Percentiles rank a stretch among this genome's conserved stretches.
Evolutionary conservation across 768 basidiomycete genomes (phyloP).

Genomic region (Inosperma sp.): DNA sequence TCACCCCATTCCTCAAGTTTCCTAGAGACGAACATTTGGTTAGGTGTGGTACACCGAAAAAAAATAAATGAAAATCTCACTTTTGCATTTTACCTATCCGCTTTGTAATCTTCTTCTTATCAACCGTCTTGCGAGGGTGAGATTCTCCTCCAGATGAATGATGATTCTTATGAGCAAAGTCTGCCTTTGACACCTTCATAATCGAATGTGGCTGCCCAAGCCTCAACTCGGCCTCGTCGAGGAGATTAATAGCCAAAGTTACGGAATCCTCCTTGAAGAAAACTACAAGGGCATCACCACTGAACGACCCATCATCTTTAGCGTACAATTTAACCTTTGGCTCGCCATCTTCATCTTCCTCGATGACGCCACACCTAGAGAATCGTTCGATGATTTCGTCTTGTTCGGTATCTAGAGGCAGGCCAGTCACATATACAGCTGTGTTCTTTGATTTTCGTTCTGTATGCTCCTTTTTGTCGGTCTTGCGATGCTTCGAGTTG

Average conservation of each 20-base stretch:
- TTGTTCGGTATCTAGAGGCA: conserved; percentile 70
- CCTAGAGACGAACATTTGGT: conserved; percentile 36
- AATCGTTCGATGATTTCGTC: conserved; percentile 85
- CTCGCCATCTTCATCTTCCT: conserved; percentile 87
- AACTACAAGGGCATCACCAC: conserved; percentile 91
- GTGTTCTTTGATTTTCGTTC: conserved; percentile 85
- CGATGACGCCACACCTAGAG: conserved; percentile 84
- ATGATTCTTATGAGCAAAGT: conserved; percentile 67
- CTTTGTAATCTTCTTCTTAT: conserved; percentile 73
- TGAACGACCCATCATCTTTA: conserved; percentile 81
- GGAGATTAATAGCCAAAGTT: conserved; percentile 68
- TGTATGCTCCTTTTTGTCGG: conserved; percentile 32
- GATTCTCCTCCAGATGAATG: conserved; percentile 36
- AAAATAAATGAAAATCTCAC: conserved; percentile 38
- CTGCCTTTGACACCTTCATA: conserved; percentile 72
- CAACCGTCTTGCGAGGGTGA: conserved; percentile 57
- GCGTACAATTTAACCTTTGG: conserved; percentile 97
- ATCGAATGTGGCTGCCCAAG: conserved; percentile 69
- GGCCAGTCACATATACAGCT: conserved; percentile 81
- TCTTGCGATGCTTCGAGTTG: conserved; percentile 67
- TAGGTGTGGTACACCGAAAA: not conserved
- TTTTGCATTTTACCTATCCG: conserved; percentile 85
- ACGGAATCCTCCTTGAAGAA: conserved; percentile 99
- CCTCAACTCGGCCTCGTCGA: conserved; percentile 90
- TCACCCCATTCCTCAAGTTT: conserved; percentile 94